phyloP scores from a whole-genome alignment of 1,284 basidiomycete species.

The Tremellales sp. region DNA sequence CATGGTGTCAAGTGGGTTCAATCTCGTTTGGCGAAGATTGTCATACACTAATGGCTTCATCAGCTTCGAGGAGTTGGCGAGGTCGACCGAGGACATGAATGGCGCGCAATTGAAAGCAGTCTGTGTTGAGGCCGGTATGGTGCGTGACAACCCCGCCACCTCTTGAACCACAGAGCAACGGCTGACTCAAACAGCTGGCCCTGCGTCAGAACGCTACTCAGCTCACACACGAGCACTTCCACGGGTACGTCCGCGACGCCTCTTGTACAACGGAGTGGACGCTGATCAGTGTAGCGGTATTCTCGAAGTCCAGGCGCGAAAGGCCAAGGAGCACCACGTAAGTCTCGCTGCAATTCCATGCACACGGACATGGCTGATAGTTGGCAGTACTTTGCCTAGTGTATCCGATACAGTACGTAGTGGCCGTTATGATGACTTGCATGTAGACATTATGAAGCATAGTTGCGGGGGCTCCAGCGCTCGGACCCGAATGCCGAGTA shows the following conservation, averaged over 20 bases:
- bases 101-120: slow-evolving; percentile 69
- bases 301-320: slow-evolving; percentile 91
- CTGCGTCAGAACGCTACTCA: slow-evolving; percentile 88
- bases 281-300: slow-evolving; percentile 61
- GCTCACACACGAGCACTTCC: slow-evolving; percentile 87
- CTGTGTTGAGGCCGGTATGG: slow-evolving; percentile 98
- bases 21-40: not conserved
- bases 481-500: too few relatives aligned
- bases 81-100: slow-evolving; percentile 74
- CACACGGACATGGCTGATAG: not conserved
- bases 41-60: not conserved
- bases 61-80: slow-evolving; percentile 65
- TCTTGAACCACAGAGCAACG: slow-evolving; percentile 2
- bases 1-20: slow-evolving; percentile 57
- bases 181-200: slow-evolving; percentile 29
- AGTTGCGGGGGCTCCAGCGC: too few relatives aligned
- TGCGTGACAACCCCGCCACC: slow-evolving; percentile 54
- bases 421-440: not conserved
- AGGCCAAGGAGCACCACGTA: slow-evolving; percentile 73
- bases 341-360: slow-evolving; percentile 16
- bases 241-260: slow-evolving; percentile 50
- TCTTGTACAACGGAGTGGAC: not conserved
- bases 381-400: slow-evolving; percentile 25
- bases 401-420: slow-evolving; percentile 1
- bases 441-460: not conserved